These are phyloP conservation scores for Umbilicaria muhlenbergii DNA, from an alignment of 495 filamentous ascomycete genomes.

Conservation along the genomic window DNA sequence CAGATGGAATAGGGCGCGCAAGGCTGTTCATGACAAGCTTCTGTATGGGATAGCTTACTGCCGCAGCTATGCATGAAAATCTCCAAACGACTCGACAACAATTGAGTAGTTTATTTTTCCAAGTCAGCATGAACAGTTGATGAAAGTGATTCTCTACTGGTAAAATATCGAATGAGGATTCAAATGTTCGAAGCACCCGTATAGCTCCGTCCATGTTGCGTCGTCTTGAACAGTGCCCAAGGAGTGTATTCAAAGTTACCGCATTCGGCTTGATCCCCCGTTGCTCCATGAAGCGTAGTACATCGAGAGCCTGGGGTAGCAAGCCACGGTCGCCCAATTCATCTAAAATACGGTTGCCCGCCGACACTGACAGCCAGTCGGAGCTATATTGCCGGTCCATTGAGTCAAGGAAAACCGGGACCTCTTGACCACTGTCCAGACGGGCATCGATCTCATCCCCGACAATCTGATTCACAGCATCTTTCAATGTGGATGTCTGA, in stretches of 20 bases:
- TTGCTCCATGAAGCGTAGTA: constrained; percentile 5
- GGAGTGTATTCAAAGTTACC: constrained; percentile 6
- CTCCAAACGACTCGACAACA: constrained; percentile 31
- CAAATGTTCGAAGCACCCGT: constrained; percentile 4
- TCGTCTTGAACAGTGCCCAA: constrained; percentile 3
- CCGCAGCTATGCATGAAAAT: constrained; percentile 28
- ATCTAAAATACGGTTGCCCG: constrained; percentile 24
- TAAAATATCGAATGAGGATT: not conserved
- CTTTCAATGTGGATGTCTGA: constrained; percentile 1
- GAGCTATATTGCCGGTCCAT: constrained; percentile 17
- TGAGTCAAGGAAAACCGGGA: constrained; percentile 21
- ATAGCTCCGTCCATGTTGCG: constrained; percentile 1
- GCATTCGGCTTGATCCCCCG: constrained; percentile 3
- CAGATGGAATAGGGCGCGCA: not conserved
- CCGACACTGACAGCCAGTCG: constrained; percentile 20
- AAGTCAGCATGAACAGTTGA: constrained; percentile 26
- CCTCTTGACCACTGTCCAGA: constrained; percentile 15
- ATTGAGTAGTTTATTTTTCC: constrained; percentile 22
- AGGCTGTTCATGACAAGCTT: constrained; percentile 12
- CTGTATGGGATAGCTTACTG: constrained; percentile 23
- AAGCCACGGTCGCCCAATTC: constrained; percentile 8
- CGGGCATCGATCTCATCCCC: not conserved
- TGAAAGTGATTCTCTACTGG: constrained; percentile 4
- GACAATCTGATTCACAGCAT: constrained; percentile 2
- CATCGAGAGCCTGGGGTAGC: not conserved